phyloP scores from a whole-genome alignment of 208 protist genomes.

The Borovskyia barvae region DNA sequence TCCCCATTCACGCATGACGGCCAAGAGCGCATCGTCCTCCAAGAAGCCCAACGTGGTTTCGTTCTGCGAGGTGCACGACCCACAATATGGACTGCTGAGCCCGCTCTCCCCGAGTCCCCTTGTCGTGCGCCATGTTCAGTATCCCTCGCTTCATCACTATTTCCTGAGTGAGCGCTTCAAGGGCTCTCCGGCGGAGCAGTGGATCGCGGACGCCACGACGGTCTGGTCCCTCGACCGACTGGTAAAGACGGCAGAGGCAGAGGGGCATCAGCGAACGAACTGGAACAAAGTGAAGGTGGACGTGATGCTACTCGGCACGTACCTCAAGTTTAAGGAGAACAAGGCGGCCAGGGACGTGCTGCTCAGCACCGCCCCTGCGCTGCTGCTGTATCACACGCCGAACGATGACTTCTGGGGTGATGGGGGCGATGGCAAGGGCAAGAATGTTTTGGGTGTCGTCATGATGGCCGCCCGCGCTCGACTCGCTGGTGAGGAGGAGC shows the following conservation, averaged over 20 bases:
- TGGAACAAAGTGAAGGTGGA: slow-evolving; percentile 86
- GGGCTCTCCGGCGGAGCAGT: slow-evolving; percentile 44
- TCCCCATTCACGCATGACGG: not conserved
- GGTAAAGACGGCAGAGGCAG: slow-evolving; percentile 62
- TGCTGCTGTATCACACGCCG: slow-evolving; percentile 79
- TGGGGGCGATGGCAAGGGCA: slow-evolving; percentile 75
- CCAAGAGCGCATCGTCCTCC: slow-evolving; percentile 1
- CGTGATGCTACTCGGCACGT: slow-evolving; percentile 84
- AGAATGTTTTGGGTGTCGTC: slow-evolving; percentile 79
- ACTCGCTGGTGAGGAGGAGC: slow-evolving; percentile 34
- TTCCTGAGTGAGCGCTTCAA: slow-evolving; percentile 84
- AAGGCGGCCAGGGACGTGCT: slow-evolving; percentile 49
- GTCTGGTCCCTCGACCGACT: slow-evolving; percentile 80
- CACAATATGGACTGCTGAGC: slow-evolving; percentile 73
- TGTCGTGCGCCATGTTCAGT: slow-evolving; percentile 77
- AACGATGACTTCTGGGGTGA: slow-evolving; percentile 88
- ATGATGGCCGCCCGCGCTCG: slow-evolving; percentile 73
- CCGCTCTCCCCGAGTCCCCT: slow-evolving; percentile 76
- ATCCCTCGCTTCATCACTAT: slow-evolving; percentile 82
- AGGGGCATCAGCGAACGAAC: slow-evolving; percentile 60
- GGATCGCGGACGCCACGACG: slow-evolving; percentile 52
- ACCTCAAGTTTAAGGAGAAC: slow-evolving; percentile 91
- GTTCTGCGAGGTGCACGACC: slow-evolving; percentile 77
- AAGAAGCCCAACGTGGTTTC: slow-evolving; percentile 44
- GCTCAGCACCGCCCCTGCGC: slow-evolving; percentile 51